Evolutionary conservation across 2,329 filamentous ascomycete genomes (phyloP).

Genomic region (Xylariales sp.): DNA sequence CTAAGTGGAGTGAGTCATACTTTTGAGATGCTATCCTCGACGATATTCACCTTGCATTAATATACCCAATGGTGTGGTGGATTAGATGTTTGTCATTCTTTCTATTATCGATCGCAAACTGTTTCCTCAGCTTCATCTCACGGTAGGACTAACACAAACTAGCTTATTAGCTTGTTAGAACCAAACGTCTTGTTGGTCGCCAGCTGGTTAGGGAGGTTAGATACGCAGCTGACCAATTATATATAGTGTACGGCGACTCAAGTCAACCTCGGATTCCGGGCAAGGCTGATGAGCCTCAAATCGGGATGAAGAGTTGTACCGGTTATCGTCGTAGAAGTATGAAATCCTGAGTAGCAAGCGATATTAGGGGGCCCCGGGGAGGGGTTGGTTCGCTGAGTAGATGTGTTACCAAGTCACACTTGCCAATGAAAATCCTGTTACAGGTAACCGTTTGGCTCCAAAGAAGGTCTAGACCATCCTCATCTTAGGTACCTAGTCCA

Average conservation of each 20-base stretch:
- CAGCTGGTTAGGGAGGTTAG: not conserved
- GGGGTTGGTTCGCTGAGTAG: too few species aligned
- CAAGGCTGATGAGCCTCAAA: constrained; percentile 26
- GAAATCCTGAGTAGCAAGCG: too few species aligned
- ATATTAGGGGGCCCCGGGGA: too few species aligned
- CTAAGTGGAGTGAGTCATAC: constrained; percentile 2
- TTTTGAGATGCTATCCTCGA: not conserved
- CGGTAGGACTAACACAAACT: constrained; percentile 2
- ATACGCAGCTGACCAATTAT: constrained; percentile 1
- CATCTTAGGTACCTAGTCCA: too few species aligned
- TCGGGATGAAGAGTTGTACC: not conserved
- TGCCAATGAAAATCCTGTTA: not conserved
- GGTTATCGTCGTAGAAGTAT: not conserved
- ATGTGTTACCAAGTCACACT: constrained; percentile 17
- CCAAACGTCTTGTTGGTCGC: not conserved
- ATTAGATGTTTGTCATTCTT: constrained; percentile 15
- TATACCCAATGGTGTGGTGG: constrained; percentile 16
- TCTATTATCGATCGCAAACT: constrained; percentile 47
- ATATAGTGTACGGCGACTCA: not conserved
- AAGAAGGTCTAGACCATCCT: constrained; percentile 17
- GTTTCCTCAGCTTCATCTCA: constrained; percentile 36
- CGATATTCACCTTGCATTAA: not conserved
- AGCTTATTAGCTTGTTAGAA: constrained; percentile 8
- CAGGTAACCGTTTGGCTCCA: not conserved
- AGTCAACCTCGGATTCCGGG: constrained; percentile 1